Conservation (phyloP, 768 basidiomycete genomes). For the Trametes coccinea region DNA sequence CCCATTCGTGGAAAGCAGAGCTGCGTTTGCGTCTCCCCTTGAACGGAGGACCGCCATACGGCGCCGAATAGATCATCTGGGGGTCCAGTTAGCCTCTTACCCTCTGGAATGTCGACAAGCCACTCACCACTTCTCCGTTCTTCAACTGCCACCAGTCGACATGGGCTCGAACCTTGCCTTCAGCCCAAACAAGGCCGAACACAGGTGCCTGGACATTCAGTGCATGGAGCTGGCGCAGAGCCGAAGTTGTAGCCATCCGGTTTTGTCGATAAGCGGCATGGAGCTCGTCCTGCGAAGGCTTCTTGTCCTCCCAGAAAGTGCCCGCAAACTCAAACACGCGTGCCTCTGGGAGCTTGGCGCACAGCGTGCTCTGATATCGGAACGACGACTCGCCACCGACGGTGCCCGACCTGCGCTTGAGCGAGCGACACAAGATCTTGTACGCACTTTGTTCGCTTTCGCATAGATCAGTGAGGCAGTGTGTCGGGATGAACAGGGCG, state of each 20-base stretch:
- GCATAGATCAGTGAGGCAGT: constrained; percentile 42
- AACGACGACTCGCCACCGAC: constrained; percentile 48
- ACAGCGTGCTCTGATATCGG: constrained; percentile 52
- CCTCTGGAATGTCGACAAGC: not conserved
- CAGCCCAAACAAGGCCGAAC: constrained; percentile 56
- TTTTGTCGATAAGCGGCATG: constrained; percentile 61
- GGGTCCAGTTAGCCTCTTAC: not conserved
- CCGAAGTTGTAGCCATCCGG: constrained; percentile 53
- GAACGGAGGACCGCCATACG: constrained; percentile 34
- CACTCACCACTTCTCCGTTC: constrained; percentile 5
- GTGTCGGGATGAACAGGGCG: constrained; percentile 46
- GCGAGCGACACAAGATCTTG: constrained; percentile 46
- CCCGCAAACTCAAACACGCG: constrained; percentile 55
- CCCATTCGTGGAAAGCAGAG: constrained; percentile 50
- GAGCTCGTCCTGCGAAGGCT: constrained; percentile 47
- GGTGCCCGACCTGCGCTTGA: constrained; percentile 37
- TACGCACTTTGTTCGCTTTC: constrained; percentile 46
- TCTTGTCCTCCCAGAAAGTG: constrained; percentile 63
- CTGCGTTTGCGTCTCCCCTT: constrained; percentile 21
- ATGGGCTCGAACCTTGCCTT: constrained; percentile 52
- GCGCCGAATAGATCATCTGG: constrained; percentile 52
- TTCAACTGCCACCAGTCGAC: constrained; percentile 51
- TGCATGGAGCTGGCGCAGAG: constrained; percentile 51
- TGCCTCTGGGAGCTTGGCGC: constrained; percentile 46
- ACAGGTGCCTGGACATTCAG: constrained; percentile 47